Percentiles rank a stretch among this genome's conserved stretches.
Evolutionary conservation across 2,329 filamentous ascomycete species (phyloP).

Genomic region (Capronia coronata): DNA sequence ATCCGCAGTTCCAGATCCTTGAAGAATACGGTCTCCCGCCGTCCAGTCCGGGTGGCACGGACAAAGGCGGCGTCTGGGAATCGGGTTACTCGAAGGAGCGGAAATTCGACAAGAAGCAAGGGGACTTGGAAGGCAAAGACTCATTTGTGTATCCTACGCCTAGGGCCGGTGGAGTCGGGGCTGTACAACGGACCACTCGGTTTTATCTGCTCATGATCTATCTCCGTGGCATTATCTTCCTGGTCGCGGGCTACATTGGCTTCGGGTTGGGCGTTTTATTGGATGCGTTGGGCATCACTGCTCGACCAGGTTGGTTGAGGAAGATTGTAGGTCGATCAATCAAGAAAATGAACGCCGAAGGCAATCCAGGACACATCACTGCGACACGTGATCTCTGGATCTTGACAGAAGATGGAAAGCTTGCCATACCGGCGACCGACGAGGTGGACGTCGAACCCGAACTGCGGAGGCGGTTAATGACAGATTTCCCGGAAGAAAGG

Average conservation of each 20-base stretch:
- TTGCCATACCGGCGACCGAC: slow-evolving; percentile 53
- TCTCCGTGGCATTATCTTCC: slow-evolving; percentile 63
- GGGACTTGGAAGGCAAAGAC: slow-evolving; percentile 23
- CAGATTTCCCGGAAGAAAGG: slow-evolving; percentile 30
- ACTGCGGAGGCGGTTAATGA: slow-evolving; percentile 57
- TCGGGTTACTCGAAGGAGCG: slow-evolving; percentile 44
- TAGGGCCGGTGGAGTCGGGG: slow-evolving; percentile 61
- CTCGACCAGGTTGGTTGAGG: slow-evolving; percentile 58
- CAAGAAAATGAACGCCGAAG: slow-evolving; percentile 24
- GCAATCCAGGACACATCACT: slow-evolving; percentile 17
- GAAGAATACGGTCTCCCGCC: slow-evolving; percentile 30
- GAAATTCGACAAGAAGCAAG: slow-evolving; percentile 38
- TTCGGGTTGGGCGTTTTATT: slow-evolving; percentile 51
- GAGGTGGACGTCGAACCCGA: slow-evolving; percentile 76
- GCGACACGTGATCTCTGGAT: slow-evolving; percentile 49
- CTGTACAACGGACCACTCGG: slow-evolving; percentile 68
- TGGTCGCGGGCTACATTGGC: slow-evolving; percentile 55
- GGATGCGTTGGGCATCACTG: slow-evolving; percentile 53
- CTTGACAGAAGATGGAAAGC: slow-evolving; percentile 47
- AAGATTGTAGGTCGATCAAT: slow-evolving; percentile 31
- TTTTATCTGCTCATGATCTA: slow-evolving; percentile 71
- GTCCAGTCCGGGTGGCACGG: slow-evolving; percentile 32
- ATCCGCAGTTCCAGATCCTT: slow-evolving; percentile 29
- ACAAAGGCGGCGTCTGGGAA: slow-evolving; percentile 36
- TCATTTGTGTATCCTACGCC: slow-evolving; percentile 35